Base-by-base conservation (phyloP, 2,329 filamentous ascomycete genomes). In the Diaporthe helianthi region DNA sequence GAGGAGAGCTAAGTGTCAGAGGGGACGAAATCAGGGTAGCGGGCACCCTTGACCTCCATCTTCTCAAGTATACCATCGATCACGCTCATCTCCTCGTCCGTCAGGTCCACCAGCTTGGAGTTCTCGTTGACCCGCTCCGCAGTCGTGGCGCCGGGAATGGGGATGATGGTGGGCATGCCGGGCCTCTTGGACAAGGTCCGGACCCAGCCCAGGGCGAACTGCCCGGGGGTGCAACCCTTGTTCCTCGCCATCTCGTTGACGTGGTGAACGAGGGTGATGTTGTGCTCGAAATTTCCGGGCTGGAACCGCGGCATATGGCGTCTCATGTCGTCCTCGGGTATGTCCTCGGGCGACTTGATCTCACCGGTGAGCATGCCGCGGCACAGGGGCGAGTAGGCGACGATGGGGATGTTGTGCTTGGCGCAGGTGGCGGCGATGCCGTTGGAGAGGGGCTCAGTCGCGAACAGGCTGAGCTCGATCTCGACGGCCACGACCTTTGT, bases 131-230 rank as follows among this genome's bases (percentile, higher is more conserved):
- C 83, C 26, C 89, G 82, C 46, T 80, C 83, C 12, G 79, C 80
- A 5, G 83, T 87, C 0, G 86, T 87, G 10, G 90, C 86, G 3
- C 90, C 90, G 0, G 90, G 90, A 71, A 92, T 91, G 7, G 90
- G 89, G 63, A 92, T 86, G 71, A 92, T 86, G 19, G 75, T 77
- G 26, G 86, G 86, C 83, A 86, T 83, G 47, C 85, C 87, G 7
- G 85, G 82, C 44, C 80, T 81, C 64, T 79, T 80, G 51, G 82
- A 85, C 49, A 89, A 79, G 1, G 83, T 78, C 53, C 83, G 74
- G 3, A 88, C 79, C 90, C 91, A 94, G 63, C 83, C 85, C 66
- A 93, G 81, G 17, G 90, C 90, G 33, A 93, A 81, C 79, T 93
- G 91, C 1, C 85, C 84, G 4, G 86, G 76, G 0, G 88, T 91